These are phyloP conservation scores for Magnusiomyces suaveolens DNA, from an alignment of 1,139 yeast species.

Conservation along the genomic window DNA sequence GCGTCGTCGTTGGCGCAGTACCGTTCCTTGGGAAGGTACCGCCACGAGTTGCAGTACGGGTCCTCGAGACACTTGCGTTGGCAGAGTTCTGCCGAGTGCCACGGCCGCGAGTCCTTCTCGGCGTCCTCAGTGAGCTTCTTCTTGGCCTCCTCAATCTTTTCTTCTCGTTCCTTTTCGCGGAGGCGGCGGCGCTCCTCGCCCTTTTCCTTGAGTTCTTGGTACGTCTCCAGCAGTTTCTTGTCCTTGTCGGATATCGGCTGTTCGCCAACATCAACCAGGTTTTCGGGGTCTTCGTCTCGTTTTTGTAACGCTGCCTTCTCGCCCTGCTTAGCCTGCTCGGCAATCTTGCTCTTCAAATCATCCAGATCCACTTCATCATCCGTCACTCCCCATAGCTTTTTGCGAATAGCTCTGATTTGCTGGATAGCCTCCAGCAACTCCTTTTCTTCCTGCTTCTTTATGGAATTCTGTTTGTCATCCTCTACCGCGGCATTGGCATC, in stretches of 20 bases:
- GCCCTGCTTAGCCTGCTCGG: too few relatives aligned
- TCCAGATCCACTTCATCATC: too few relatives aligned
- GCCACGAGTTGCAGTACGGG: constrained; percentile 19
- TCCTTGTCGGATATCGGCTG: background rate
- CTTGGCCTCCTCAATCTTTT: constrained; percentile 1
- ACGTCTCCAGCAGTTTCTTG: too few relatives aligned
- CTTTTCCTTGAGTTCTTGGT: background rate
- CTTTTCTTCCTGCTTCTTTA: background rate
- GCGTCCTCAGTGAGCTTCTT: constrained; percentile 5
- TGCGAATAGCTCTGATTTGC: too few relatives aligned
- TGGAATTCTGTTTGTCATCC: too few relatives aligned
- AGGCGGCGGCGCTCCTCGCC: background rate
- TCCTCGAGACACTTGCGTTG: constrained; percentile 13
- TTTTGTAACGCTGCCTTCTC: too few relatives aligned
- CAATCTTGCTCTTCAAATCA: too few relatives aligned
- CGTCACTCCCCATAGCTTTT: too few relatives aligned
- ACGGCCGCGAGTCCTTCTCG: constrained; percentile 8
- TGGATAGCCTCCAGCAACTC: constrained; percentile 1
- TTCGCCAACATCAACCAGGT: too few relatives aligned
- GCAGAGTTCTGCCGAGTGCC: constrained; percentile 13
- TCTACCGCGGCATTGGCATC: too few relatives aligned
- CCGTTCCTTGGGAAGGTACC: constrained; percentile 9
- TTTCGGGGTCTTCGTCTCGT: too few relatives aligned
- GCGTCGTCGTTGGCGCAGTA: constrained; percentile 8
- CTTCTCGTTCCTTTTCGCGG: background rate